These are phyloP conservation scores for Spathaspora girioi DNA, from an alignment of 805 yeast genomes.

Conservation along the genomic window DNA sequence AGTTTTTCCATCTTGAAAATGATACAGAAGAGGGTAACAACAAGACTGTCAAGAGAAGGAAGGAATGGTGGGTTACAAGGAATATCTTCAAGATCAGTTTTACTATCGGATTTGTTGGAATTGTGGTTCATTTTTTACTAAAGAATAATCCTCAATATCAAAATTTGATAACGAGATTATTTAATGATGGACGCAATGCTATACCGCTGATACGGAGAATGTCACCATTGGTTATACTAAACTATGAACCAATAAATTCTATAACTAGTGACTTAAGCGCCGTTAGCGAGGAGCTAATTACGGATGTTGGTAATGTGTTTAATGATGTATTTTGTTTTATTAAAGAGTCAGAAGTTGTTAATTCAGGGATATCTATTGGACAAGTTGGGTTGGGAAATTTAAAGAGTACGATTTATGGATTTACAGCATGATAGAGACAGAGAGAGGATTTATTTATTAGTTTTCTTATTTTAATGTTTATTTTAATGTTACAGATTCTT, in stretches of 20 bases:
- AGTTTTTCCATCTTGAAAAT: slow-evolving; percentile 16
- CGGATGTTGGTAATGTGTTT: slow-evolving; percentile 10
- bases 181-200: not conserved
- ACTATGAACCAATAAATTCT: slow-evolving; percentile 8
- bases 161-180: not conserved
- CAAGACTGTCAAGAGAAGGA: slow-evolving; percentile 10
- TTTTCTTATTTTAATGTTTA: no score
- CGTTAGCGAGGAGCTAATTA: slow-evolving; percentile 7
- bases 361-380: slow-evolving; percentile 17
- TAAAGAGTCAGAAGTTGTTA: slow-evolving; percentile 15
- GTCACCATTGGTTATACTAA: slow-evolving; percentile 2
- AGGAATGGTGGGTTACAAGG: slow-evolving; percentile 9
- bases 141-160: slow-evolving; percentile 15
- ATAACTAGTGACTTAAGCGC: slow-evolving; percentile 7
- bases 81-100: slow-evolving; percentile 31
- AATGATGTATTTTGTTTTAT: slow-evolving; percentile 11
- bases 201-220: slow-evolving; percentile 2
- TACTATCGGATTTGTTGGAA: slow-evolving; percentile 38
- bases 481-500: not conserved
- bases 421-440: no score
- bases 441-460: not conserved
- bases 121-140: slow-evolving; percentile 32
- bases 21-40: slow-evolving; percentile 7
- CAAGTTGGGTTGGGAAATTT: slow-evolving; percentile 35
- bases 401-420: slow-evolving; percentile 25